phyloP scores from a whole-genome alignment of 768 basidiomycete species.

The Filobasidium wieringae region DNA sequence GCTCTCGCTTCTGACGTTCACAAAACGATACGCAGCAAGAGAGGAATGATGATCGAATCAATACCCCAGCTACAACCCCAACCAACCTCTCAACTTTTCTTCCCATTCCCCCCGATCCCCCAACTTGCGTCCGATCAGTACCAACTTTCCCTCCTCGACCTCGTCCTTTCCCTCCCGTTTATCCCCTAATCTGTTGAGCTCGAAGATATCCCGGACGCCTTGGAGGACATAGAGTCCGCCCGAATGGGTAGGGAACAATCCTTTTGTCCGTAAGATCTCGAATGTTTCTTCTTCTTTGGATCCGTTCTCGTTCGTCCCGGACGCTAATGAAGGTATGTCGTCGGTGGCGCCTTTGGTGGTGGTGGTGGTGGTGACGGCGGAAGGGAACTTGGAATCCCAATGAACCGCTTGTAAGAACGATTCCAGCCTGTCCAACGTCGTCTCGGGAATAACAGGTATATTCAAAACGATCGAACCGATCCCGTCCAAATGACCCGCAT shows the following conservation, averaged over 20 bases:
- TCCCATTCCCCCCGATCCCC: slow-evolving; percentile 17
- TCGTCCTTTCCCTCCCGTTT: slow-evolving; percentile 33
- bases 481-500: slow-evolving; percentile 43
- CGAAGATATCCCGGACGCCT: slow-evolving; percentile 83
- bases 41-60: too few relatives aligned
- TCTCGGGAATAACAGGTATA: slow-evolving; percentile 50
- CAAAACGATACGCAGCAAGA: too few relatives aligned
- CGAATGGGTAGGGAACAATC: slow-evolving; percentile 48
- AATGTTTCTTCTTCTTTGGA: slow-evolving; percentile 25
- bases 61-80: too few relatives aligned
- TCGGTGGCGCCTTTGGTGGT: not conserved
- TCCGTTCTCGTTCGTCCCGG: not conserved
- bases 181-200: slow-evolving; percentile 45
- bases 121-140: slow-evolving; percentile 76
- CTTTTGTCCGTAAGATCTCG: slow-evolving; percentile 77
- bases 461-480: slow-evolving; percentile 39
- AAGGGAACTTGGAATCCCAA: slow-evolving; percentile 51
- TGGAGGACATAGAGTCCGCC: slow-evolving; percentile 67
- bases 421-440: slow-evolving; percentile 51
- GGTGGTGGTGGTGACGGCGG: slow-evolving; percentile 45
- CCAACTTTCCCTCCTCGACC: slow-evolving; percentile 56
- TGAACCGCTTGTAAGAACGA: slow-evolving; percentile 67
- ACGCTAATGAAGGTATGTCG: not conserved
- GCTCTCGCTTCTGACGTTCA: too few relatives aligned
- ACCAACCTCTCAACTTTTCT: not conserved